phyloP scores from a whole-genome alignment of 2,329 filamentous ascomycete genomes.

The Stemphylium lycopersici region DNA sequence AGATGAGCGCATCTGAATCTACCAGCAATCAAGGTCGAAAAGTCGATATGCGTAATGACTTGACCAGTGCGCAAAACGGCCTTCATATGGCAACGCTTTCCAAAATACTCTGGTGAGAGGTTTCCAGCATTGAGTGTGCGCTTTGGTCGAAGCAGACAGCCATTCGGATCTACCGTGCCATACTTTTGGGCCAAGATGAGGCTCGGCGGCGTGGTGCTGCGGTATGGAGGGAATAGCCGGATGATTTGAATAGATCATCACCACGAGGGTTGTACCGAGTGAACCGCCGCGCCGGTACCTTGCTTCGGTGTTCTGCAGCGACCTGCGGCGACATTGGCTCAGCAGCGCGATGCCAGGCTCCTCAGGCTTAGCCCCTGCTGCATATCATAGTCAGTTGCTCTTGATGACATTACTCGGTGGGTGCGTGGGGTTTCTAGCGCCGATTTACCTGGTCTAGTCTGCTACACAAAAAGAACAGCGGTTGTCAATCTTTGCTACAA shows the following conservation, averaged over 20 bases:
- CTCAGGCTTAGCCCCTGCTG: slow-evolving; percentile 21
- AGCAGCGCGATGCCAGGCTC: slow-evolving; percentile 12
- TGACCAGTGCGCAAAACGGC: not conserved
- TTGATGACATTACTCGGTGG: slow-evolving; percentile 16
- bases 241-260: slow-evolving; percentile 28
- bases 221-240: slow-evolving; percentile 24
- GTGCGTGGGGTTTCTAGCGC: slow-evolving; percentile 23
- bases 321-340: slow-evolving; percentile 15
- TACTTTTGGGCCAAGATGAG: slow-evolving; percentile 15
- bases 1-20: slow-evolving; percentile 26
- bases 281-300: slow-evolving; percentile 11
- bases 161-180: slow-evolving; percentile 12
- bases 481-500: slow-evolving; percentile 5
- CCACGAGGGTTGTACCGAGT: slow-evolving; percentile 26
- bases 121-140: not conserved
- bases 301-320: slow-evolving; percentile 12
- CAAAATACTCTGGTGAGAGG: not conserved
- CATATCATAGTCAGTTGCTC: slow-evolving; percentile 11
- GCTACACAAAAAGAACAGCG: slow-evolving; percentile 28
- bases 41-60: slow-evolving; percentile 10
- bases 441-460: slow-evolving; percentile 23
- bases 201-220: slow-evolving; percentile 25
- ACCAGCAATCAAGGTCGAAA: slow-evolving; percentile 24
- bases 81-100: not conserved
- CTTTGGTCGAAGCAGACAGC: not conserved